phyloP scores from a whole-genome alignment of 2,329 filamentous ascomycete species.

The Ceratocystis albifundus region DNA sequence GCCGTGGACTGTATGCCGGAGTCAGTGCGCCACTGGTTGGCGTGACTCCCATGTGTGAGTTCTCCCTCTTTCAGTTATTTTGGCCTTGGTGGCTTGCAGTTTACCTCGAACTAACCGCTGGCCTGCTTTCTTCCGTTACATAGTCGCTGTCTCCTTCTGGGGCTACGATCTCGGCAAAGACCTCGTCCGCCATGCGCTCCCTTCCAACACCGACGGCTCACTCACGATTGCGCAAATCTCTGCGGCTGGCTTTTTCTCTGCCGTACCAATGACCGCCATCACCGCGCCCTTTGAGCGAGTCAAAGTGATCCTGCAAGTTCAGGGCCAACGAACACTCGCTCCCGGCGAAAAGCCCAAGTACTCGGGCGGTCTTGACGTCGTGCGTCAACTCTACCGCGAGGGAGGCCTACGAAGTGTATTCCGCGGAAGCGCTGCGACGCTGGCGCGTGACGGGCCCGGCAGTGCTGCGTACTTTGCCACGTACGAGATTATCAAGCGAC shows the following conservation, averaged over 20 bases:
- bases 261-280: conserved; percentile 93
- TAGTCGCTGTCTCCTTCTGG: conserved; percentile 62
- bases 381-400: conserved; percentile 82
- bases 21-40: conserved; percentile 89
- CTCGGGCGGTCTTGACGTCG: conserved; percentile 75
- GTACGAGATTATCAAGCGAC: conserved; percentile 90
- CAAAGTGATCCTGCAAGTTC: conserved; percentile 95
- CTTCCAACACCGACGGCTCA: conserved; percentile 53
- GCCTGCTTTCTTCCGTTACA: background rate
- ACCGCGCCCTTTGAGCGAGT: conserved; percentile 99
- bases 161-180: conserved; percentile 93
- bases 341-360: conserved; percentile 91
- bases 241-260: conserved; percentile 91
- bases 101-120: background rate
- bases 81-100: background rate
- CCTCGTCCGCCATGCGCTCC: conserved; percentile 59
- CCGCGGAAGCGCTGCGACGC: conserved; percentile 77
- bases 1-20: conserved; percentile 82
- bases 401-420: conserved; percentile 87
- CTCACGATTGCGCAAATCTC: conserved; percentile 81
- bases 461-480: conserved; percentile 93
- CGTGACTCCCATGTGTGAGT: conserved; percentile 97
- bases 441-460: conserved; percentile 87
- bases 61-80: background rate
- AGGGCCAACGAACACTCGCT: conserved; percentile 78